Evolutionary conservation across 2,329 filamentous ascomycete genomes (phyloP).

Genomic region (Colletotrichum lentis): DNA sequence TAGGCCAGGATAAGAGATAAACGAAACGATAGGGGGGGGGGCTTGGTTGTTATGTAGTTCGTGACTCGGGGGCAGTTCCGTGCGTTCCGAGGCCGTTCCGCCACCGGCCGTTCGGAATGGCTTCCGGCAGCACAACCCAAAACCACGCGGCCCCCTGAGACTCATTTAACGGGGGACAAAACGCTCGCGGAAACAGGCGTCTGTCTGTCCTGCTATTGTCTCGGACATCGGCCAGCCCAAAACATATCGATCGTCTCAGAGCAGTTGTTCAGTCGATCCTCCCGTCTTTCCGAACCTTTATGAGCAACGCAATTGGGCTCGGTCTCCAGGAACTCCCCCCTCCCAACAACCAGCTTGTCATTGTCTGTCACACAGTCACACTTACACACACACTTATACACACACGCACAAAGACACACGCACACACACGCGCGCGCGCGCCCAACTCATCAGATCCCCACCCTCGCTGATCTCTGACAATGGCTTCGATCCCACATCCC

Average conservation of each 20-base stretch:
- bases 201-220: background rate
- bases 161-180: slow-evolving; percentile 18
- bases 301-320: slow-evolving; percentile 12
- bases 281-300: slow-evolving; percentile 8
- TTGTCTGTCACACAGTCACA: too few species aligned
- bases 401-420: too few species aligned
- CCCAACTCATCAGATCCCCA: background rate
- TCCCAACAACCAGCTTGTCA: background rate
- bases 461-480: slow-evolving; percentile 22
- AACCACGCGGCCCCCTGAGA: slow-evolving; percentile 1
- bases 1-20: slow-evolving; percentile 33
- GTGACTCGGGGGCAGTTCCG: slow-evolving; percentile 14
- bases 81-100: slow-evolving; percentile 11
- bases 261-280: background rate
- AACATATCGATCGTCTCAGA: background rate
- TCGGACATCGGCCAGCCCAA: background rate
- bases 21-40: background rate
- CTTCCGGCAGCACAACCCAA: slow-evolving; percentile 4
- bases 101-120: background rate
- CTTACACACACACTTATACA: too few species aligned
- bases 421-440: too few species aligned
- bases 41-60: background rate
- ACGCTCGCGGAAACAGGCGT: slow-evolving; percentile 3
- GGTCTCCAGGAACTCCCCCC: background rate
- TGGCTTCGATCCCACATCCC: slow-evolving; percentile 44